Evolutionary conservation across 2,329 filamentous ascomycete species (phyloP).

Genomic region (Tolypocladium album): DNA sequence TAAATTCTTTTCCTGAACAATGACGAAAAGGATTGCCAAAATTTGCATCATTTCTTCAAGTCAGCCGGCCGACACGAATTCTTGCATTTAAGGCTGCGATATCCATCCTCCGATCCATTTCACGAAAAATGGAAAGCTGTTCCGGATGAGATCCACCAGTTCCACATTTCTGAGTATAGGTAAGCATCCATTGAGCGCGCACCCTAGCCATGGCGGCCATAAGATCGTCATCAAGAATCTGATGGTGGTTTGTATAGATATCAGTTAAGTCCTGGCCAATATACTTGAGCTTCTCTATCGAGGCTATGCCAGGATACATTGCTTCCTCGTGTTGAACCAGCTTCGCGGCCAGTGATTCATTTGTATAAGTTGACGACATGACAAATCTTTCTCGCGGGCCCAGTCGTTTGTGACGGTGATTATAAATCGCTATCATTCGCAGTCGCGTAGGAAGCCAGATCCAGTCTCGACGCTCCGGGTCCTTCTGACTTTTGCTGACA

Average conservation of each 20-base stretch:
- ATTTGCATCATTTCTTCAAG: background rate
- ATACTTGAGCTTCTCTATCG: background rate
- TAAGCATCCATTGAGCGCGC: background rate
- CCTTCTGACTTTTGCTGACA: background rate
- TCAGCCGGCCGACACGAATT: background rate
- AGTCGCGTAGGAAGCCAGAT: background rate
- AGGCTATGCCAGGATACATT: background rate
- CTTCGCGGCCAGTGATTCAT: background rate
- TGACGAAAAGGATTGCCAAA: background rate
- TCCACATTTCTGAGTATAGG: background rate
- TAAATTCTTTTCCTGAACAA: background rate
- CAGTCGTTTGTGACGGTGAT: background rate
- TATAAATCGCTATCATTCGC: background rate
- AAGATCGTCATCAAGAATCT: background rate
- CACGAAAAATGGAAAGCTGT: background rate
- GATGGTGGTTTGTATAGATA: background rate
- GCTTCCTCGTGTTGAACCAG: background rate
- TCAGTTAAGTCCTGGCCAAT: background rate
- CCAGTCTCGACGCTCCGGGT: background rate
- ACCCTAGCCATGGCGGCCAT: background rate
- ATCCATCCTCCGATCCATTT: background rate
- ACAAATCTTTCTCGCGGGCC: background rate
- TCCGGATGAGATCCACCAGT: background rate
- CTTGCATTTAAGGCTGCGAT: background rate
- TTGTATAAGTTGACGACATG: background rate